Evolutionary conservation across 2,329 filamentous ascomycete species (phyloP).

Genomic region (Trichoderma simmonsii): DNA sequence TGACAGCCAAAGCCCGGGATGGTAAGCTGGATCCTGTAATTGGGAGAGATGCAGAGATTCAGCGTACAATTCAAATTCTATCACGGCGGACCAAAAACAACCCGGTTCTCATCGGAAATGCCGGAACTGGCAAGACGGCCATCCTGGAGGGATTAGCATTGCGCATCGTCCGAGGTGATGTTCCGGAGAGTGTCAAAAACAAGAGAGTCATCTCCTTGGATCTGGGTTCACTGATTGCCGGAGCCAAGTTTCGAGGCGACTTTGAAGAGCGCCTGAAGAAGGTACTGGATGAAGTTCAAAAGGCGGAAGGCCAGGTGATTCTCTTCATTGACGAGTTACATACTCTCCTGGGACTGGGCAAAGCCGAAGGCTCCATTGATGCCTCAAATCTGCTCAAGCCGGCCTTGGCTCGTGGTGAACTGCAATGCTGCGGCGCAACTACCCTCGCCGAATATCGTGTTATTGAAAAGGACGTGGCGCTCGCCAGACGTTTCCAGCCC

Average conservation of each 20-base stretch:
- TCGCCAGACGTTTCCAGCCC: slow-evolving; percentile 90
- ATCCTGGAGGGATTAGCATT: slow-evolving; percentile 87
- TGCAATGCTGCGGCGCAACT: slow-evolving; percentile 94
- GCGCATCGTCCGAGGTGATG: slow-evolving; percentile 86
- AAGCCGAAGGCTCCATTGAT: slow-evolving; percentile 94
- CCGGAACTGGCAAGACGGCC: slow-evolving; percentile 91
- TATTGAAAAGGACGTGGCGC: slow-evolving; percentile 93
- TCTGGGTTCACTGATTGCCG: slow-evolving; percentile 87
- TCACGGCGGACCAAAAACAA: slow-evolving; percentile 95
- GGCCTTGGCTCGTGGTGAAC: slow-evolving; percentile 83
- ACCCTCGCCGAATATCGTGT: slow-evolving; percentile 87
- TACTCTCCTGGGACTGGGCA: slow-evolving; percentile 84
- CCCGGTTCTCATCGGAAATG: slow-evolving; percentile 86
- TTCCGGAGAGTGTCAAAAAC: slow-evolving; percentile 93
- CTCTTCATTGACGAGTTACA: slow-evolving; percentile 95
- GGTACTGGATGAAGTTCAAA: slow-evolving; percentile 85
- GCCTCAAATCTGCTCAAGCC: slow-evolving; percentile 94
- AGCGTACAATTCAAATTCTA: slow-evolving; percentile 89
- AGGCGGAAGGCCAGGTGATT: slow-evolving; percentile 85
- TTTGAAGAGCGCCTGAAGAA: slow-evolving; percentile 93
- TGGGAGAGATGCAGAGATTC: slow-evolving; percentile 85
- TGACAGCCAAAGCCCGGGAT: slow-evolving; percentile 78
- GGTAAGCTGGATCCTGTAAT: slow-evolving; percentile 97
- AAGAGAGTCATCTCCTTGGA: slow-evolving; percentile 87
- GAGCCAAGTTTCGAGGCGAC: slow-evolving; percentile 91